These are phyloP conservation scores for Periconia sp. DNA, from an alignment of 2,329 filamentous ascomycete genomes.

Conservation along the genomic window DNA sequence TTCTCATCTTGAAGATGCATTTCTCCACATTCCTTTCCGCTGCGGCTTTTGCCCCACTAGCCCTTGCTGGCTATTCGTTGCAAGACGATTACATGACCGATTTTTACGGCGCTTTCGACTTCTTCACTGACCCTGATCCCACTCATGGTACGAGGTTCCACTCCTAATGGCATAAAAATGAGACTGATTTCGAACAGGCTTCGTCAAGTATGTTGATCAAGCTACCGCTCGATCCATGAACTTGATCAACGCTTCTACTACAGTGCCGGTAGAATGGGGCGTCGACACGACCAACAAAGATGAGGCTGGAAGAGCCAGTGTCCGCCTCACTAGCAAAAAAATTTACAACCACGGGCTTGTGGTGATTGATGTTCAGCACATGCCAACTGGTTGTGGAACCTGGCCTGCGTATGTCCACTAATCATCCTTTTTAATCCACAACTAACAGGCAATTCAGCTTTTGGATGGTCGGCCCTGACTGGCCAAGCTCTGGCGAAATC, in stretches of 20 bases:
- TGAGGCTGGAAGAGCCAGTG: constrained; percentile 50
- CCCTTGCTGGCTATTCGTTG: constrained; percentile 50
- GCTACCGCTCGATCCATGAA: constrained; percentile 47
- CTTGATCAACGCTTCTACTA: constrained; percentile 46
- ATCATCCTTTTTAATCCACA: neutral
- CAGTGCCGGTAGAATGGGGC: constrained; percentile 51
- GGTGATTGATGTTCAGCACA: constrained; percentile 57
- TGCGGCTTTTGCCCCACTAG: constrained; percentile 39
- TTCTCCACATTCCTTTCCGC: constrained; percentile 42
- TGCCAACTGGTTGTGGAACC: constrained; percentile 58
- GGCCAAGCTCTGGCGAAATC: constrained; percentile 52
- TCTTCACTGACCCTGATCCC: constrained; percentile 52
- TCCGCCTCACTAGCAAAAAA: constrained; percentile 56
- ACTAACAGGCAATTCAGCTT: constrained; percentile 28
- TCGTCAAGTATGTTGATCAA: constrained; percentile 49
- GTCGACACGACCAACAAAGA: constrained; percentile 50
- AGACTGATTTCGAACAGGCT: constrained; percentile 32
- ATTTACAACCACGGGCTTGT: constrained; percentile 57
- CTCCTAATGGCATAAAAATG: constrained; percentile 18
- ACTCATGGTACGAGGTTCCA: constrained; percentile 45
- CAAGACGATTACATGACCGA: constrained; percentile 49
- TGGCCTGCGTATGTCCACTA: constrained; percentile 54
- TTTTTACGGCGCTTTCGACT: constrained; percentile 54
- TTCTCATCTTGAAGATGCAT: constrained; percentile 41
- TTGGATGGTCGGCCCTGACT: constrained; percentile 40